Conservation (phyloP, 1,284 basidiomycete genomes). For the Amylostereum areolatum region DNA sequence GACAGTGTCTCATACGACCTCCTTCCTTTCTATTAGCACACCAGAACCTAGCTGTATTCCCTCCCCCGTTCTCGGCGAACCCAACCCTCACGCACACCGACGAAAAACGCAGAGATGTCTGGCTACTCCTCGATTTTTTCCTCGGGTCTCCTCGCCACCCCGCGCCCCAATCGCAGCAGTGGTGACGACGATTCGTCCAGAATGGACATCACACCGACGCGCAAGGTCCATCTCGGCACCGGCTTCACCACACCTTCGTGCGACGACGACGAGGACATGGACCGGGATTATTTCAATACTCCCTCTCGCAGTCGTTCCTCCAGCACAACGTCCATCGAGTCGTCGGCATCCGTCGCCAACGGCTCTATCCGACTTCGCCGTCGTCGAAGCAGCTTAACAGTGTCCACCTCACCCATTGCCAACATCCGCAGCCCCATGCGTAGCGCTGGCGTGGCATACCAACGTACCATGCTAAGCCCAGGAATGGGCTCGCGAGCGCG, state of each 20-base stretch:
- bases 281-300: constrained; percentile 7
- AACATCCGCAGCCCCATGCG: constrained; percentile 44
- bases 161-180: constrained; percentile 5
- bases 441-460: constrained; percentile 39
- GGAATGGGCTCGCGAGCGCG: constrained; percentile 25
- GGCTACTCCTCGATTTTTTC: constrained; percentile 17
- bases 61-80: neutral
- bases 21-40: no score
- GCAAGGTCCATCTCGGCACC: neutral
- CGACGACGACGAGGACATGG: neutral
- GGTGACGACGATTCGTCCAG: constrained; percentile 3
- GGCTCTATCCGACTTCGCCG: constrained; percentile 32
- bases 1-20: no score
- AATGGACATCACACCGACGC: constrained; percentile 12
- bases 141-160: constrained; percentile 14
- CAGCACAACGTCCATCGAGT: constrained; percentile 11
- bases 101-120: constrained; percentile 2
- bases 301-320: constrained; percentile 11
- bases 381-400: constrained; percentile 50
- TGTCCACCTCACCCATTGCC: constrained; percentile 38
- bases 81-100: neutral
- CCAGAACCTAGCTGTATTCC: neutral
- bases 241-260: neutral
- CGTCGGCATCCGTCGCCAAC: constrained; percentile 3
- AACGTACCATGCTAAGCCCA: constrained; percentile 31